Base-by-base conservation (phyloP, 1,284 basidiomycete species). In the Amylostereum chailletii region DNA sequence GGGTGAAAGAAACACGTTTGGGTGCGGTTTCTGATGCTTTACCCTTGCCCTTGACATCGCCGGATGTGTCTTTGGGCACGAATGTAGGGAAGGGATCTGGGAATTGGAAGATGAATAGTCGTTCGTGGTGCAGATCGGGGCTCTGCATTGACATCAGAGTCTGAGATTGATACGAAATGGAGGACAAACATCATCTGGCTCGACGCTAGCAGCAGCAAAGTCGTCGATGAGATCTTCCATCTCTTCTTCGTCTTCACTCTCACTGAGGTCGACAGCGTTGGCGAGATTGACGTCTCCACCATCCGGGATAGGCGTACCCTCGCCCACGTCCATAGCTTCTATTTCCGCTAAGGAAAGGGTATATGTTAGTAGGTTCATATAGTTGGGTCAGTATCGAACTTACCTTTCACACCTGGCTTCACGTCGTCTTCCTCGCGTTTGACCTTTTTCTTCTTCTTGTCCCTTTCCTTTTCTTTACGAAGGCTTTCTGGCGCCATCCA, bases 31-130 rank as follows among this genome's bases (percentile, higher is more conserved):
- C 49, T 4, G 55, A 51, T 8, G 55, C 55, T 30, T 60, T 59
- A 6, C 49, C 72, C 56, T 76, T 77, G 7, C 59, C 59, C 30
- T 66, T 61, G 19, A 60, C 43, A 36, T 36, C 54, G 40, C 51
- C 47, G 7, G 55, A 51, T 37, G 48, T 58, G 48, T 31, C 51
- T 51, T 64, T 59, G 5, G 71, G 62, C 5, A 71, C 56, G 65
- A 94, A 95, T 10, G 71, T 75, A 0, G 94, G 93, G 67, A 96
- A 94, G 0, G 90, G 84, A n/a, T 75, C 68, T 0, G 94, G 94
- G 62, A 97, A 95, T 64, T 95, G 94, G 70, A 96, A 95, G 56
- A 94, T 84, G 62, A 90, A 95, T 1, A 96, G 71, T 30, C 83
- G 74, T 62, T 83, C 81, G 71, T 76, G 82, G 59, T 68, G 72